These are phyloP conservation scores for Ogataea paraovalis DNA, from an alignment of 805 yeast genomes.

Conservation along the genomic window DNA sequence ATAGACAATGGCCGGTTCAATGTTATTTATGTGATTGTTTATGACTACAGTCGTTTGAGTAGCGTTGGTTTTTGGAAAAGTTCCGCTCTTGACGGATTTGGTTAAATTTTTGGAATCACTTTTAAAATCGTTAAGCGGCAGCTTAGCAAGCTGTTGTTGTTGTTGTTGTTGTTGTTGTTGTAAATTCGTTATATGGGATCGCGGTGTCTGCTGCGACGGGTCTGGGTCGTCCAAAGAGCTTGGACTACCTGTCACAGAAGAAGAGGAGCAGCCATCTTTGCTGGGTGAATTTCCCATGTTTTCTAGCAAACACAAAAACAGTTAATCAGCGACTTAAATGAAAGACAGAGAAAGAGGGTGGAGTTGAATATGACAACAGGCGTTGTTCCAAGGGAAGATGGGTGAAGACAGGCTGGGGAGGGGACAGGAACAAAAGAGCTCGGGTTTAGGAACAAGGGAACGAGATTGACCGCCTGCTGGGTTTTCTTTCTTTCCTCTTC, in stretches of 20 bases:
- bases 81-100: not conserved
- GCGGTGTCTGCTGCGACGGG: conserved; percentile 32
- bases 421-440: too few species aligned
- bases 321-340: not conserved
- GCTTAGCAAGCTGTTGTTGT: conserved; percentile 1
- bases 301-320: not conserved
- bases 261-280: conserved; percentile 34
- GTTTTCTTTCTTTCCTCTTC: too few species aligned
- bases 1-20: not conserved
- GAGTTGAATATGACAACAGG: not conserved
- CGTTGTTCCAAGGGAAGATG: not conserved
- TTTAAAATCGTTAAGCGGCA: conserved; percentile 1
- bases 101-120: not conserved
- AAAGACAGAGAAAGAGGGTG: not conserved
- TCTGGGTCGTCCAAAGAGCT: conserved; percentile 31
- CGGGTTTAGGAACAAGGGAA: not conserved
- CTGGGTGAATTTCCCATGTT: conserved; percentile 38
- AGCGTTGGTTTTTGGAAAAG: not conserved
- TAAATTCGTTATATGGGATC: conserved; percentile 15
- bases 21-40: not conserved
- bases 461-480: not conserved
- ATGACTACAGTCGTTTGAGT: not conserved
- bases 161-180: conserved; percentile 12
- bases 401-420: too few species aligned
- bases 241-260: conserved; percentile 27